These are phyloP conservation scores for Rhynchospora pubera DNA, from an alignment of 176 grass and related monocot species.

Conservation along the genomic window DNA sequence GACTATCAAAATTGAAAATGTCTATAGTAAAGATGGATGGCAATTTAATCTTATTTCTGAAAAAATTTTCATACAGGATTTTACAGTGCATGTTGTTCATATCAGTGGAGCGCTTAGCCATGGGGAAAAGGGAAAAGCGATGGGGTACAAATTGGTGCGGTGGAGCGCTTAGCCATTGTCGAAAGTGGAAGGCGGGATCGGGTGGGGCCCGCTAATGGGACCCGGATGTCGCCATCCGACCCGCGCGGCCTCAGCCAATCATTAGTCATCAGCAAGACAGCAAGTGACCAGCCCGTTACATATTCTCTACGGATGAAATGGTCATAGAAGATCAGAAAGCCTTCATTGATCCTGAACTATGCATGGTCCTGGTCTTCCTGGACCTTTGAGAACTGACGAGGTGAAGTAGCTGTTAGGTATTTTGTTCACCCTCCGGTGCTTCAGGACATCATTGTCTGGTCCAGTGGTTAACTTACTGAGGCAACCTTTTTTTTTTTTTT, in stretches of 20 bases:
- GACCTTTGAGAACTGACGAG: neutral
- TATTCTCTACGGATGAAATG: neutral
- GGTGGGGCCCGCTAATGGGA: neutral
- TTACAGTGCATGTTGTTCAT: neutral
- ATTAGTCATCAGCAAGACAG: neutral
- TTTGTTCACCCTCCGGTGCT: neutral
- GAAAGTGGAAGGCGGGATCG: neutral
- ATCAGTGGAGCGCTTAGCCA: too few species aligned
- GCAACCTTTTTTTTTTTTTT: too few species aligned
- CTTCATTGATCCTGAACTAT: too few species aligned
- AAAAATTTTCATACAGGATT: neutral
- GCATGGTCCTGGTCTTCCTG: neutral
- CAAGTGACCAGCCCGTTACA: neutral
- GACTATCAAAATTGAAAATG: conserved; percentile 36
- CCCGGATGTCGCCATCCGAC: neutral
- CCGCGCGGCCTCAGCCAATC: neutral
- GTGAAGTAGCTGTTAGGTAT: neutral
- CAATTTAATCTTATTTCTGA: neutral
- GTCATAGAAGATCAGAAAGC: neutral
- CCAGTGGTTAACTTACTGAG: too few species aligned
- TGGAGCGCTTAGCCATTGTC: neutral
- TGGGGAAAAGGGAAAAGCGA: neutral
- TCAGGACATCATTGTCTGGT: neutral
- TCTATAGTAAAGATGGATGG: neutral
- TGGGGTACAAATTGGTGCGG: conserved; percentile 1